Conservation (phyloP, 2,329 filamentous ascomycete species). For the Cercospora sp. region DNA sequence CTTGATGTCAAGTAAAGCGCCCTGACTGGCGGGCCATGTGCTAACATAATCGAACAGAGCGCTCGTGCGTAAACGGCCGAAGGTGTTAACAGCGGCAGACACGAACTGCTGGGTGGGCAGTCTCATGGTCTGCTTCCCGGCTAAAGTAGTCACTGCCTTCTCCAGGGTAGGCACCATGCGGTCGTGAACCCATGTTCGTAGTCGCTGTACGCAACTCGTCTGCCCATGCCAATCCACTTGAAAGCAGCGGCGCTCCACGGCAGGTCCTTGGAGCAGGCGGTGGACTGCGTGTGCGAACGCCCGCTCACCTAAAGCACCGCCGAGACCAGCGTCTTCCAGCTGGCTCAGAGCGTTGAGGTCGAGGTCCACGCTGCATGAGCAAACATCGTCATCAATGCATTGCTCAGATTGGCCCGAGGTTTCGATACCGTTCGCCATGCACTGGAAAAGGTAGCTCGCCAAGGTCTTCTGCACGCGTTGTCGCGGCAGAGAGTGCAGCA, state of each 20-base stretch:
- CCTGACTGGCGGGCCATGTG: constrained; percentile 69
- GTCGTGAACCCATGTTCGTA: constrained; percentile 69
- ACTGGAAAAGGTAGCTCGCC: constrained; percentile 30
- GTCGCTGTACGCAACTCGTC: constrained; percentile 59
- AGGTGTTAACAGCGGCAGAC: constrained; percentile 66
- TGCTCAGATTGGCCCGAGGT: constrained; percentile 22
- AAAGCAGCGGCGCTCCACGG: constrained; percentile 59
- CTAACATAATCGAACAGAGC: constrained; percentile 79
- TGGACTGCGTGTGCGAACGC: constrained; percentile 73
- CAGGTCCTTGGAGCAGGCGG: constrained; percentile 62
- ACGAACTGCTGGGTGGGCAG: constrained; percentile 61
- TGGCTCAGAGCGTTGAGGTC: constrained; percentile 28
- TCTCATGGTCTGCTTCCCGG: constrained; percentile 25
- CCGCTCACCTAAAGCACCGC: constrained; percentile 68
- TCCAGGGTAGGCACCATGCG: constrained; percentile 65
- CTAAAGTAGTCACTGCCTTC: constrained; percentile 46
- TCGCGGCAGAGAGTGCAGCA: constrained; percentile 34
- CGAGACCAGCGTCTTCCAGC: constrained; percentile 65
- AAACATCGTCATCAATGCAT: constrained; percentile 48
- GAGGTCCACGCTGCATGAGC: constrained; percentile 31
- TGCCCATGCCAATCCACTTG: constrained; percentile 59
- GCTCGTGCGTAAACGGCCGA: constrained; percentile 68
- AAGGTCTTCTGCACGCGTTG: constrained; percentile 33
- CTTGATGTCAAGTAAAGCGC: constrained; percentile 72
- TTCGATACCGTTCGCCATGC: constrained; percentile 29